Evolutionary conservation across 73 alveolate genomes (phyloP), one percentile per base, ranked within the genome.

Genomic region (Stentor coeruleus): DNA sequence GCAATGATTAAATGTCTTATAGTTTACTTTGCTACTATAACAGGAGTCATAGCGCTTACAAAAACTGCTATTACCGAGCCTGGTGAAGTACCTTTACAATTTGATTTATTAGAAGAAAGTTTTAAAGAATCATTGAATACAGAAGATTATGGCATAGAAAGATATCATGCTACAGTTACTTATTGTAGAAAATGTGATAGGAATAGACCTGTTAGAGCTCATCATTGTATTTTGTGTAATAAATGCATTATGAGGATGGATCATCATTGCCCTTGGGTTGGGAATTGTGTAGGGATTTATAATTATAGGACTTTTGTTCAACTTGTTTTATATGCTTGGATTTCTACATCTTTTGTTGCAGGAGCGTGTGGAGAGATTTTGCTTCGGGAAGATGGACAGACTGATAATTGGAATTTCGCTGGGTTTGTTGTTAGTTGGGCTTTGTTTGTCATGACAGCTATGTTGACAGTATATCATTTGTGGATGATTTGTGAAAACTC

Each of bases 201-300:
- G 33, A 90, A 77, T 35, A 79, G 93, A 26, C 97, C 97, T 3
- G 85, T 89, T 14, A 37, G 97, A 59, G 89, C 92, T 28, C 97
- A 91, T 60, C 97, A 91, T 83, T 91, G 97, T 58, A 58, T 89
- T 14, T 41, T 85, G 55, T 91, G 97, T 84, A 89, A 91, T 41
- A 87, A 88, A 30, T 91, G 97, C 40, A 85, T 91, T n/a, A 77
- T 91, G 74, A 89, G 91, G 79, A 91, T 91, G 97, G 97, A 91
- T 80, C 97, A 91, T 86, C 97, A 91, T 85, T 91, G 94, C 59
- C 93, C 95, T 49, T 91, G 95, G 95, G 91, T 91, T 4, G 87
- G 90, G 85, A 91, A 91, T 81, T 91, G 97, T 59, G 86, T 91
- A 11, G 97, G 97, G 35, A 83, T 84, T 73, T 72, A 86, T 74